phyloP scores from a whole-genome alignment of 169 alveolate species.

The Plasmodium coatneyi region DNA sequence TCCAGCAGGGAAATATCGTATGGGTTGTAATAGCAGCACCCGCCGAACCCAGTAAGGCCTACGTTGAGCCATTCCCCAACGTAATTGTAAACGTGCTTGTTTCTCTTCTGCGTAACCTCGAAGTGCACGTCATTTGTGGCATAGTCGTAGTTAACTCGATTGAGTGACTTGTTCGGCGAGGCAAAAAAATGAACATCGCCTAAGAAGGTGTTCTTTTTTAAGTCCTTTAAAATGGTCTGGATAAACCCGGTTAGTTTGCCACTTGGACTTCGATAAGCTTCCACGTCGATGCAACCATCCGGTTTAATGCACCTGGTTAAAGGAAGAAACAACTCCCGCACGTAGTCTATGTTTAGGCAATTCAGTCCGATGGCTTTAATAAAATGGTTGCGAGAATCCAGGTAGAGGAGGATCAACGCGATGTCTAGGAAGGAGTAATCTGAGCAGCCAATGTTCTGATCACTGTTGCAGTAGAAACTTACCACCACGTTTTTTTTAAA shows the following conservation, averaged over 20 bases:
- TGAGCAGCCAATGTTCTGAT: slow-evolving; percentile 19
- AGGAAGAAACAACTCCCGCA: slow-evolving; percentile 22
- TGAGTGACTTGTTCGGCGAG: slow-evolving; percentile 46
- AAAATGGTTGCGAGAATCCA: slow-evolving; percentile 28
- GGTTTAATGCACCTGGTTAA: slow-evolving; percentile 4
- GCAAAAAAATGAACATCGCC: slow-evolving; percentile 46
- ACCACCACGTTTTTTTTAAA: slow-evolving; percentile 15
- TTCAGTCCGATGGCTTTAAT: slow-evolving; percentile 55
- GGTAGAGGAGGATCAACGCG: slow-evolving; percentile 5
- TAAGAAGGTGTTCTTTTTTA: slow-evolving; percentile 34
- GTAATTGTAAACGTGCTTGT: slow-evolving; percentile 28
- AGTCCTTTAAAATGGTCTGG: background rate
- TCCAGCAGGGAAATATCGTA: slow-evolving; percentile 45
- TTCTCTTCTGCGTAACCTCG: background rate
- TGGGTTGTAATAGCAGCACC: slow-evolving; percentile 54
- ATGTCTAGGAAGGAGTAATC: slow-evolving; percentile 40
- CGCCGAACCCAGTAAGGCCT: slow-evolving; percentile 51
- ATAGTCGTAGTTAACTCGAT: slow-evolving; percentile 2
- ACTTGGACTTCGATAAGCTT: slow-evolving; percentile 18
- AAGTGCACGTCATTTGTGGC: background rate
- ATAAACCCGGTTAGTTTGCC: background rate
- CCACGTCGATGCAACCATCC: background rate
- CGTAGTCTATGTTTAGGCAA: slow-evolving; percentile 42
- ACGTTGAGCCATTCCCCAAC: slow-evolving; percentile 28
- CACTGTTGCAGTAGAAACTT: slow-evolving; percentile 34